Percentiles rank a stretch among this genome's conserved stretches.
These are phyloP conservation scores for Boehmeria nivea DNA, from an alignment of 306 rosid genomes.

Conservation along the genomic window DNA sequence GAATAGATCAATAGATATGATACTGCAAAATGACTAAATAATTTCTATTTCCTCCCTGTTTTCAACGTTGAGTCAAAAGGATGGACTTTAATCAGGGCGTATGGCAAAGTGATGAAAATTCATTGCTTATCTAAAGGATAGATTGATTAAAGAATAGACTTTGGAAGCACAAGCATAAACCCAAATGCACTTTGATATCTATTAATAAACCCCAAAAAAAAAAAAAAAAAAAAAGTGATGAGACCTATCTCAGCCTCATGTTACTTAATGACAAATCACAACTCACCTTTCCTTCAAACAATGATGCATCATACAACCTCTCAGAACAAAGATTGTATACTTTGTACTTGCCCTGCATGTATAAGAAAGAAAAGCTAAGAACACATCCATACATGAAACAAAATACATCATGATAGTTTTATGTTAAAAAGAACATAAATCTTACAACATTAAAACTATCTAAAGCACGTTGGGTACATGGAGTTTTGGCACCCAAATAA, in stretches of 20 bases:
- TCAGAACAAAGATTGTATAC: slow-evolving; percentile 97
- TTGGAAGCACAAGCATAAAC: not conserved
- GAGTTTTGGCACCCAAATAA: not conserved
- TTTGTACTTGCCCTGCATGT: slow-evolving; percentile 83
- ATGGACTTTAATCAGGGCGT: too few relatives aligned
- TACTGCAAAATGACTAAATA: too few relatives aligned
- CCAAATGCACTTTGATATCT: slow-evolving; percentile 1
- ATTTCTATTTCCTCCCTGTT: too few relatives aligned
- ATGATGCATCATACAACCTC: slow-evolving; percentile 92
- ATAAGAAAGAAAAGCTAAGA: not conserved
- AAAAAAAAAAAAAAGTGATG: not conserved
- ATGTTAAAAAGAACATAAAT: too few relatives aligned
- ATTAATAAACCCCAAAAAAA: not conserved
- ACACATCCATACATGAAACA: slow-evolving; percentile 5
- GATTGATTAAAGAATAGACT: too few relatives aligned
- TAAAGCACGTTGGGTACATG: too few relatives aligned
- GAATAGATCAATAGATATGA: too few relatives aligned
- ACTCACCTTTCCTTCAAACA: slow-evolving; percentile 96
- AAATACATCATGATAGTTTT: too few relatives aligned
- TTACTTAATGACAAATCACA: slow-evolving; percentile 14
- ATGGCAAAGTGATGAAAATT: too few relatives aligned
- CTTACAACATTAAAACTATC: too few relatives aligned
- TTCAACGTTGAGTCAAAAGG: too few relatives aligned
- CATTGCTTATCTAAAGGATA: not conserved
- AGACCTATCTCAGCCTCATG: slow-evolving; percentile 8